Evolutionary conservation across 2,329 filamentous ascomycete species (phyloP).

Genomic region (Nemania sp.): DNA sequence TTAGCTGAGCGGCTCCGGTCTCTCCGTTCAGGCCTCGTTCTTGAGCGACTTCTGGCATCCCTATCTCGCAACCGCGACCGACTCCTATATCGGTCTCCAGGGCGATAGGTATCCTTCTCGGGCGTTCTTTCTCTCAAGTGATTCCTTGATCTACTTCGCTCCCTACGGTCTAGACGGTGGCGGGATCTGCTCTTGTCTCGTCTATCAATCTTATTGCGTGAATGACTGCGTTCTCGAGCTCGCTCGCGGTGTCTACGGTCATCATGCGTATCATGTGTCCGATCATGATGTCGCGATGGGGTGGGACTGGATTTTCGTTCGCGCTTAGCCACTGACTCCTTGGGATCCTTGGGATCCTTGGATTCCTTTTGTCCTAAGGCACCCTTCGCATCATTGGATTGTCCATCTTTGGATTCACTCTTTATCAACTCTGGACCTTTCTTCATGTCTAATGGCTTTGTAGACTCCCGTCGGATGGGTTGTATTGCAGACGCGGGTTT

Average conservation of each 20-base stretch:
- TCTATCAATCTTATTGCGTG: constrained; percentile 36
- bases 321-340: constrained; percentile 31
- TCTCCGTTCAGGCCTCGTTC: constrained; percentile 28
- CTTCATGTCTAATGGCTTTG: constrained; percentile 48
- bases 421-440: constrained; percentile 42
- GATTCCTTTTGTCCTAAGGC: constrained; percentile 30
- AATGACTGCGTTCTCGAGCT: constrained; percentile 36
- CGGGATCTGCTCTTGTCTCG: constrained; percentile 36
- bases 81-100: constrained; percentile 37
- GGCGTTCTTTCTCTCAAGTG: constrained; percentile 38
- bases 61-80: constrained; percentile 36
- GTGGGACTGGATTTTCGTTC: constrained; percentile 34
- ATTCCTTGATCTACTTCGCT: constrained; percentile 46
- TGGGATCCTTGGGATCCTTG: constrained; percentile 30
- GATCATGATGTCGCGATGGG: constrained; percentile 34
- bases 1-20: constrained; percentile 37
- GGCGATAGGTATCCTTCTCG: constrained; percentile 40
- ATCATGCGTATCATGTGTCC: constrained; percentile 31
- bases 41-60: constrained; percentile 32
- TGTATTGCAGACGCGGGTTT: constrained; percentile 62
- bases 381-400: constrained; percentile 29
- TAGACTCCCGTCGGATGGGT: constrained; percentile 54
- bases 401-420: constrained; percentile 36
- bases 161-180: constrained; percentile 32
- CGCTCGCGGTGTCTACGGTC: constrained; percentile 38